A percentile compares a stretch with the other conserved stretches of the same genome.
These are phyloP conservation scores for Rosellinia necatrix DNA, from an alignment of 2,329 filamentous ascomycete genomes.

Conservation along the genomic window DNA sequence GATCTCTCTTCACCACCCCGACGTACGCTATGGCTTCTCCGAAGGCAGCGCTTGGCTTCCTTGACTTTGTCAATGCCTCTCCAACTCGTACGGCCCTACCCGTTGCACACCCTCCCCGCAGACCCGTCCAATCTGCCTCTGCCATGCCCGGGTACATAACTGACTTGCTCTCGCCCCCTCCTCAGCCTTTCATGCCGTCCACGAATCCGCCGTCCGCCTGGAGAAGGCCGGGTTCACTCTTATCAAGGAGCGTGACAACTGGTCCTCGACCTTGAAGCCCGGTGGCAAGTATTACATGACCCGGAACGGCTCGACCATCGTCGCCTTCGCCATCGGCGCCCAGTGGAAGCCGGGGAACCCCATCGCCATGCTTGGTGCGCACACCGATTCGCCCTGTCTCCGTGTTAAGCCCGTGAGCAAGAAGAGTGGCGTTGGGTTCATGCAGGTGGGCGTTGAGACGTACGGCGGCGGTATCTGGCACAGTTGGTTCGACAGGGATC, in stretches of 20 bases:
- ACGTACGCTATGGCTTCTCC: conserved; percentile 54
- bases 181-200: conserved; percentile 91
- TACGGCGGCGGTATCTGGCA: conserved; percentile 98
- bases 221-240: conserved; percentile 83
- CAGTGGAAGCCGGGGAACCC: conserved; percentile 92
- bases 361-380: conserved; percentile 90
- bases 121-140: conserved; percentile 10
- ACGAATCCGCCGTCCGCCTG: conserved; percentile 75
- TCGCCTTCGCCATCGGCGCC: conserved; percentile 88
- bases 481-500: conserved; percentile 95
- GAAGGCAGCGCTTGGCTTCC: conserved; percentile 75
- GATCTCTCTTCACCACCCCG: conserved; percentile 28
- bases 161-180: conserved; percentile 20
- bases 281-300: conserved; percentile 97
- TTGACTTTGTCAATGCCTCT: conserved; percentile 92
- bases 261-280: conserved; percentile 77
- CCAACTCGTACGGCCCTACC: conserved; percentile 71
- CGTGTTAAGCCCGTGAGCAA: conserved; percentile 94
- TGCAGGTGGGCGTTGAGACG: conserved; percentile 94
- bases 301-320: conserved; percentile 87
- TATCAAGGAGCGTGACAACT: conserved; percentile 89
- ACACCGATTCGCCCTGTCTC: conserved; percentile 92
- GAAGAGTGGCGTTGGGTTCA: conserved; percentile 81
- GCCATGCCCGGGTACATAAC: conserved; percentile 2
- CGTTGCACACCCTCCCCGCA: background rate